A percentile compares a stretch with the other conserved stretches of the same genome.
Conservation (phyloP, 441 rosid genomes). For the Flueggea neowawraea region DNA sequence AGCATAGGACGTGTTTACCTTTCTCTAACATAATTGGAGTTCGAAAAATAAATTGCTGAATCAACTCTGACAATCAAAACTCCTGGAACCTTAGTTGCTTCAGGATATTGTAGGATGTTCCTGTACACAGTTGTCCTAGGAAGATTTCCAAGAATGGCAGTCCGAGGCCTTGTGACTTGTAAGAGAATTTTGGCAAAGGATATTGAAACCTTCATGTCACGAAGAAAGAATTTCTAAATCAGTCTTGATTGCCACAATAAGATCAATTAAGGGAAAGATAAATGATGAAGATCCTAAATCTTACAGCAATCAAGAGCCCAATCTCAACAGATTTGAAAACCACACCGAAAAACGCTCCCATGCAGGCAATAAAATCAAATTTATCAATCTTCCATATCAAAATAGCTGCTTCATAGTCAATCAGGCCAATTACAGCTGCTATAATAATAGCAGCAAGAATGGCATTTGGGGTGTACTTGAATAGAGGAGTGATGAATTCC, state of each 20-base stretch:
- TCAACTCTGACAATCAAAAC: conserved; percentile 79
- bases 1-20: conserved; percentile 33
- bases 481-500: conserved; percentile 81
- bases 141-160: conserved; percentile 75
- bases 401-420: conserved; percentile 64
- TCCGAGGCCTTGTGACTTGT: conserved; percentile 90
- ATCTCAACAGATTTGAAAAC: conserved; percentile 75
- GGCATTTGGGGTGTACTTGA: conserved; percentile 94
- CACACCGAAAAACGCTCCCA: conserved; percentile 96
- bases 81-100: conserved; percentile 68
- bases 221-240: neutral
- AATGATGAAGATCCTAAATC: conserved; percentile 8
- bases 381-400: conserved; percentile 90
- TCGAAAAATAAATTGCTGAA: conserved; percentile 92
- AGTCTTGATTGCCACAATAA: neutral
- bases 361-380: conserved; percentile 85
- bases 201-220: conserved; percentile 57
- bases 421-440: conserved; percentile 68
- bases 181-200: conserved; percentile 90
- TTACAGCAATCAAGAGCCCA: conserved; percentile 87
- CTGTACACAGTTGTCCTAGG: conserved; percentile 76
- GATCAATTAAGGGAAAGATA: neutral
- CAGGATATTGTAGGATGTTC: conserved; percentile 78
- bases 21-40: conserved; percentile 83
- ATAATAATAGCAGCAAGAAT: conserved; percentile 89